Conservation (phyloP, 2,329 filamentous ascomycete genomes). For the Pseudopithomyces maydicus region DNA sequence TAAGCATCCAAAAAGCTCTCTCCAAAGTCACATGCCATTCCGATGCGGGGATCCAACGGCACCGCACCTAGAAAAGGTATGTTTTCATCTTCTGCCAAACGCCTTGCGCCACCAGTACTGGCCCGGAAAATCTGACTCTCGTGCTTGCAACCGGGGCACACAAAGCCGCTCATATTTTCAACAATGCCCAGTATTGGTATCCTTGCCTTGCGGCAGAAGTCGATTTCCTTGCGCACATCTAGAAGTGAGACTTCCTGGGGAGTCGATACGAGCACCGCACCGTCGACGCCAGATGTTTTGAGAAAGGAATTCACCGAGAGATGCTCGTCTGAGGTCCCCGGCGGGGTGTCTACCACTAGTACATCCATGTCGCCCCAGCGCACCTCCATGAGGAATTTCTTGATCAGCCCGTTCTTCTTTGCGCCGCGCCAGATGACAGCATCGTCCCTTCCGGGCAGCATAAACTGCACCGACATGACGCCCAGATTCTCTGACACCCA, state of each 20-base stretch:
- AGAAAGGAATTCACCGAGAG: conserved; percentile 90
- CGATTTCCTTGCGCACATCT: conserved; percentile 95
- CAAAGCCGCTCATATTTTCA: conserved; percentile 98
- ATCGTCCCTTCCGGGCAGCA: conserved; percentile 91
- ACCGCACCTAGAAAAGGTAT: conserved; percentile 90
- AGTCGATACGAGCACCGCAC: conserved; percentile 90
- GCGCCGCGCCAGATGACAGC: conserved; percentile 97
- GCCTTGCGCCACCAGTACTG: conserved; percentile 84
- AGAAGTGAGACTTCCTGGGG: conserved; percentile 92
- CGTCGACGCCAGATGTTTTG: conserved; percentile 89
- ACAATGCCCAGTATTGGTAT: conserved; percentile 88
- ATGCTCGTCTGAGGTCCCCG: conserved; percentile 94
- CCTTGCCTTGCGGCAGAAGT: conserved; percentile 94
- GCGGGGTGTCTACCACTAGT: conserved; percentile 91
- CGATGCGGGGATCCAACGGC: conserved; percentile 89
- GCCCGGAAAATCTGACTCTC: conserved; percentile 84
- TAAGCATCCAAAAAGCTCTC: conserved; percentile 97
- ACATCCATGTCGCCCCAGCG: conserved; percentile 97
- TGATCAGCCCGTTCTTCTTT: conserved; percentile 98
- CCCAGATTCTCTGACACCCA: conserved; percentile 94
- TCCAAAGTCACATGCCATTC: conserved; percentile 95
- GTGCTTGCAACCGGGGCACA: conserved; percentile 89
- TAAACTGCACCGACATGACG: conserved; percentile 98
- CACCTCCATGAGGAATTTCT: conserved; percentile 96
- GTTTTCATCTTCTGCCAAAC: conserved; percentile 81